phyloP scores from a whole-genome alignment of 2,329 filamentous ascomycete species.

The Stachybotrys chartarum region DNA sequence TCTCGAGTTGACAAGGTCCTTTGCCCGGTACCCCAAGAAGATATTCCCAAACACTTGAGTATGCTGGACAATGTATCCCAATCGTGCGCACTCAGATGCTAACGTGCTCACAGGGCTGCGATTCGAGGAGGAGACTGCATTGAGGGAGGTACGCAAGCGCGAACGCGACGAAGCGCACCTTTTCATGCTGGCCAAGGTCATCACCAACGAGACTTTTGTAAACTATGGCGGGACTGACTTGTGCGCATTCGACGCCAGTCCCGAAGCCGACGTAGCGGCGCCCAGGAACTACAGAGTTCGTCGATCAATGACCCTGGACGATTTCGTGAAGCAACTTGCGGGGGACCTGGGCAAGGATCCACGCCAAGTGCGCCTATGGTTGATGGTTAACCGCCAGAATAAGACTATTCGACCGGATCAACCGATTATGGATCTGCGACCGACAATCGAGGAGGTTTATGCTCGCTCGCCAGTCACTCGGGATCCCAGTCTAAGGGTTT shows the following conservation, averaged over 20 bases:
- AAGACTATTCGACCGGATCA: conserved; percentile 91
- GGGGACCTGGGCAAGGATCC: conserved; percentile 61
- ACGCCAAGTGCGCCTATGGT: conserved; percentile 75
- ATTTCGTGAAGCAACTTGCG: conserved; percentile 67
- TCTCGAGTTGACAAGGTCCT: conserved; percentile 78
- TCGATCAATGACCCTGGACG: conserved; percentile 65
- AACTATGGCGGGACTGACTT: conserved; percentile 81
- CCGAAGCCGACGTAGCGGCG: conserved; percentile 60
- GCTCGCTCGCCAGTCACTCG: conserved; percentile 47
- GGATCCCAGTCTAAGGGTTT: conserved; percentile 72
- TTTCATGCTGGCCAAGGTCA: conserved; percentile 77
- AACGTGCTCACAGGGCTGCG: conserved; percentile 47
- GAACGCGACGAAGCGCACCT: conserved; percentile 93
- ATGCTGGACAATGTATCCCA: conserved; percentile 22
- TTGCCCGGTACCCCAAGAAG: conserved; percentile 64
- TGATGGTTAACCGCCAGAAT: conserved; percentile 98
- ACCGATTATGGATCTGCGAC: conserved; percentile 68
- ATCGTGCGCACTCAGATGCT: conserved; percentile 3
- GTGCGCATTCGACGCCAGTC: conserved; percentile 56
- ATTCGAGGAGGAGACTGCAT: conserved; percentile 74
- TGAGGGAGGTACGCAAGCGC: conserved; percentile 69
- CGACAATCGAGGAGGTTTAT: conserved; percentile 67
- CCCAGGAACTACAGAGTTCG: conserved; percentile 68
- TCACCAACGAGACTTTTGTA: conserved; percentile 75
- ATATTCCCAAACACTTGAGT: conserved; percentile 78